Conservation (phyloP, 768 basidiomycete species). For the Mycena leptocephala region DNA sequence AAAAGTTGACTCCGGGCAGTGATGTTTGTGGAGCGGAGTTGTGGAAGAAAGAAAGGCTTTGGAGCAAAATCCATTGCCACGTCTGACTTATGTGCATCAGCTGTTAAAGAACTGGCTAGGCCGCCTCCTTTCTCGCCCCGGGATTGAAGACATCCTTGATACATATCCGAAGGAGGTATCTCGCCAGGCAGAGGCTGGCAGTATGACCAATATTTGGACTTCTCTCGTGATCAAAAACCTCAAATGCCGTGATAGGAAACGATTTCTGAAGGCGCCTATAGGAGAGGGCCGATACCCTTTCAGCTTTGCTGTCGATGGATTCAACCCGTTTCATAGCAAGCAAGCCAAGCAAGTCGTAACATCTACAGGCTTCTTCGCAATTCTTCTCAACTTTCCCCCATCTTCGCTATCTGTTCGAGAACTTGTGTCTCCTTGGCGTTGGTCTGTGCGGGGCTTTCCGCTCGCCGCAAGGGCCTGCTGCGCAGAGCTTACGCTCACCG, state of each 20-base stretch:
- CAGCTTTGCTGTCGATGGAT: conserved; percentile 43
- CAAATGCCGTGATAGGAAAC: conserved; percentile 34
- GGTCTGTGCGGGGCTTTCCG: no score
- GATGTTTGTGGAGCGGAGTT: conserved; percentile 32
- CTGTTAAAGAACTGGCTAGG: conserved; percentile 43
- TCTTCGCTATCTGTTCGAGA: conserved; percentile 44
- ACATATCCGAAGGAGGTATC: conserved; percentile 20
- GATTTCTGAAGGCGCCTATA: conserved; percentile 37
- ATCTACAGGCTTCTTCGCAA: conserved; percentile 44
- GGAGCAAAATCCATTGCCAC: conserved; percentile 15
- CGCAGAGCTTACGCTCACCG: no score
- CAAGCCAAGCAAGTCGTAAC: conserved; percentile 42
- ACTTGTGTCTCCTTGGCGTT: conserved; percentile 58
- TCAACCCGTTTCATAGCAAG: conserved; percentile 46
- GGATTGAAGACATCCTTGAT: conserved; percentile 44
- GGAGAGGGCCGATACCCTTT: conserved; percentile 43
- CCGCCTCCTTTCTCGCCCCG: conserved; percentile 43
- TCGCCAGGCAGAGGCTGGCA: not conserved
- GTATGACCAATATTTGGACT: conserved; percentile 40
- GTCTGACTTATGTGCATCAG: conserved; percentile 40
- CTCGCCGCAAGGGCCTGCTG: no score
- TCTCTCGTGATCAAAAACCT: conserved; percentile 36
- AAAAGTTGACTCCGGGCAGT: conserved; percentile 21
- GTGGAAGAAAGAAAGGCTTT: conserved; percentile 35
- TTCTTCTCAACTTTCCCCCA: conserved; percentile 31